Evolutionary conservation across 2,329 filamentous ascomycete species (phyloP), one percentile per base, ranked within the genome.

Genomic region (Harringtonia aguacate): DNA sequence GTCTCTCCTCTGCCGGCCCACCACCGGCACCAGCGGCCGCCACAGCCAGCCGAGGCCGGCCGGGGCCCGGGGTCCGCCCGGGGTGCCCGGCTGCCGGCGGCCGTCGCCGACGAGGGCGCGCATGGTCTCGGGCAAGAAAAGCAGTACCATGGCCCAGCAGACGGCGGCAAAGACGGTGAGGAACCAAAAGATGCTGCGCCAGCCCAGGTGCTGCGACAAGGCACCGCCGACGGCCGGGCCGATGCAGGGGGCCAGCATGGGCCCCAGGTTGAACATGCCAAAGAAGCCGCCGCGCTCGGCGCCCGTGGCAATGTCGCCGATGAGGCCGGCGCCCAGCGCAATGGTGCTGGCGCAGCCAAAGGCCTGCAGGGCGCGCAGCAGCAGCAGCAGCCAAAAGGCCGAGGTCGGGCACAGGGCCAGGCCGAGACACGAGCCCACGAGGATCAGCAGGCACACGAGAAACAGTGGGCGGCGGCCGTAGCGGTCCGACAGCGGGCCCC

Each of bases 111-210:
- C 56, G 4, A 60, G 41, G 13, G 41, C 45, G 6, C 58, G 48
- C 24, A 59, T 40, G 1, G 60, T 62, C 46, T 62, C 60, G 2
- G 60, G 60, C 1, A 58, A 49, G 21, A 57, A 55, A 6, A 78
- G 60, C 3, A 79, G 53, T 3, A 50, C 31, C 7, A 48, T 28
- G 13, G 46, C 4, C 15, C 47, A 30, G 10, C 48, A 50, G 3
- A 50, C 34, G 1, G 35, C 45, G 5, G 48, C 45, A 38, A 46
- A 39, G 31, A 49, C 46, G 9, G 46, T 44, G 15, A 48, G 38
- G 9, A 49, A 43, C 46, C 48, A 48, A 27, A 51, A 51, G 21
- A 48, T 41, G 29, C 36, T 42, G 3, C 50, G 44, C 50, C 50
- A 51, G 17, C 46, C 46, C 15, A 50, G 37, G 10, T 41, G 36